Percentiles rank a stretch among this genome's conserved stretches.
Conservation (phyloP, 148 eudicot genomes). For the Gaultheria prostrata region DNA sequence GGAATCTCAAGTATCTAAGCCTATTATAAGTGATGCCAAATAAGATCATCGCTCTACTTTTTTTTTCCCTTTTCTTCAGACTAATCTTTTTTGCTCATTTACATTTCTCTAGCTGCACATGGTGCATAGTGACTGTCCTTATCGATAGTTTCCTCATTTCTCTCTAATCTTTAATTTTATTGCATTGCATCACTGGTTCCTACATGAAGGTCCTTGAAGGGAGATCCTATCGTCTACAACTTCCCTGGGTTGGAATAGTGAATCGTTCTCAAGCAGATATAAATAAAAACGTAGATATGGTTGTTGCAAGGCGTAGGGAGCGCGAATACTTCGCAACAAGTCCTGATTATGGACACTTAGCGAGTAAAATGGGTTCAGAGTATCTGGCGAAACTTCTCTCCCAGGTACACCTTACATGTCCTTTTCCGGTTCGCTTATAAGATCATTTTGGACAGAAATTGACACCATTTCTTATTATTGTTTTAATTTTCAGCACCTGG, state of each 20-base stretch:
- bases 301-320: conserved; percentile 65
- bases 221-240: conserved; percentile 62
- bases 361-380: conserved; percentile 79
- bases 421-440: not conserved
- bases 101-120: not conserved
- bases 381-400: conserved; percentile 82
- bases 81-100: not conserved
- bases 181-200: not conserved
- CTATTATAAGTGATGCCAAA: not conserved
- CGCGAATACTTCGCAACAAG: conserved; percentile 71
- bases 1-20: not conserved
- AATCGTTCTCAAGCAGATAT: conserved; percentile 84
- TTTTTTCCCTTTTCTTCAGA: not conserved
- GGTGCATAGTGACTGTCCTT: not conserved
- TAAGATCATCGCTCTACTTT: not conserved
- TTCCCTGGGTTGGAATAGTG: conserved; percentile 81
- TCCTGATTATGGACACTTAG: conserved; percentile 69
- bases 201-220: conserved; percentile 71
- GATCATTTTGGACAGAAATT: not conserved
- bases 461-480: conserved; percentile 8
- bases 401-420: conserved; percentile 30
- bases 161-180: conserved; percentile 1
- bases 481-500: conserved; percentile 64
- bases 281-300: conserved; percentile 69
- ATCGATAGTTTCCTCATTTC: not conserved